Evolutionary conservation across 306 rosid genomes (phyloP), one percentile per base, ranked within the genome.

Genomic region (Quercus suber): DNA sequence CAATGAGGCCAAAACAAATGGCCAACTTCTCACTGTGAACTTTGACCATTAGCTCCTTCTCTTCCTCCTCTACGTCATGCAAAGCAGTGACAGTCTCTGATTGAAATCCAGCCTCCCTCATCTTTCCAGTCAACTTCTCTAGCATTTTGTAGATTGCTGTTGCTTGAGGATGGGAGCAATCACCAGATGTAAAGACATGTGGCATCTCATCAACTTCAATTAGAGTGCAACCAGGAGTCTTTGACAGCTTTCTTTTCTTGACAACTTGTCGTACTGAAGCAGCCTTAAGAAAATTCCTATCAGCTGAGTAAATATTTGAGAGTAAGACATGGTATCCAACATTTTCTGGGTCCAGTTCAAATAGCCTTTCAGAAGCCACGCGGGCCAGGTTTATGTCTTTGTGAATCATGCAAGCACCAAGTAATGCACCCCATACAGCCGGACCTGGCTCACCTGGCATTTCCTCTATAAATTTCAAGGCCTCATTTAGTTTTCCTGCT

Each of bases 31-130:
- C 96, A 73, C 98, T 90, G 45, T 92, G 97, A 84, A 93, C 96
- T 72, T 93, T 95, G 76, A 95, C 85, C 91, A 88, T 86, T 21
- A 93, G 85, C 86, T 90, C 97, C 88, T 93, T 93, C 89, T 95
- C 99, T 90, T 93, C 99, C 84, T 91, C 99, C 89, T 95, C 98
- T 69, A 95, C 93, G 35, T 93, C 99, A 88, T 95, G 97, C 82
- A 95, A 85, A 88, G 97, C 90, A 72, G 91, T 82, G 51, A 81
- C 80, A 19, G 92, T 95, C 79, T 93, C 94, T 17, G 94, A 78
- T 67, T 88, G 87, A 87, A 86, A 95, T 80, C 98, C 99, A 58
- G 89, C 87, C 76, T 95, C 97, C 78, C 79, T 90, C 93, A 93
- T 91, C 89, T 93, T 90, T 71, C 89, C 86, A 37, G 89, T 82